Base-by-base conservation (phyloP, 257 asterid genomes). In the Asclepias syriaca region DNA sequence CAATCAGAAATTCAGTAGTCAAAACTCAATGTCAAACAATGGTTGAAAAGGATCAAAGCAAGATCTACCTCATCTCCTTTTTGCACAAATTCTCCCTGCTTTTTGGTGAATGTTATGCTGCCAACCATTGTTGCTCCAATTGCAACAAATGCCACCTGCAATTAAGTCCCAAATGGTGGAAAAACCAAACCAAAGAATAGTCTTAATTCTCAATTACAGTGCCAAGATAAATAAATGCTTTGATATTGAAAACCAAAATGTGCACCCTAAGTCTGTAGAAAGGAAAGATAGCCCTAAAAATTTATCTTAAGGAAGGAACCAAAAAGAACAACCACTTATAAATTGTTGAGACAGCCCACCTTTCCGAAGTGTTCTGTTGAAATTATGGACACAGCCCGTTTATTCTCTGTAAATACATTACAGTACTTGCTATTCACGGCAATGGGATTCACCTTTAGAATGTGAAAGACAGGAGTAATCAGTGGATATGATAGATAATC, bases 101-200 rank as follows among this genome's bases (percentile, higher is more conserved):
- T 83, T 69, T 81, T 93, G 0, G 87, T 14, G 77, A 93, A 93
- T 76, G 87, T 87, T 78, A 93, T 91, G 90, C 97, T 93, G 61
- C 98, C 98, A 75, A 93, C 98, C 98, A 93, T 93, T 70, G 98
- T 93, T 72, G 98, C 98, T 80, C 98, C 98, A 68, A 91, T 93
- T 56, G 98, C 97, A 79, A 93, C 96, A 88, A 89, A 88, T 51
- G 98, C 98, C 66, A 93, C 97, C 98, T 93, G 88, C 84, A 84
- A 71, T 70, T 39, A 67, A 56, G 51, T 16, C 19, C 2, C 55
- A 11, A 22, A 16, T 32, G 39, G 16, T 2, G 14, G 45, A 60
- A 60, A 56, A 11, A 40, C 27, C 56, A 40, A 40, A 39, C 6
- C 11, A 21, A 57, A 70, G 39, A n/a, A 74, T 16, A 22, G 49